phyloP scores from a whole-genome alignment of 108 stramenopile genomes.

The Skeletonema potamos region DNA sequence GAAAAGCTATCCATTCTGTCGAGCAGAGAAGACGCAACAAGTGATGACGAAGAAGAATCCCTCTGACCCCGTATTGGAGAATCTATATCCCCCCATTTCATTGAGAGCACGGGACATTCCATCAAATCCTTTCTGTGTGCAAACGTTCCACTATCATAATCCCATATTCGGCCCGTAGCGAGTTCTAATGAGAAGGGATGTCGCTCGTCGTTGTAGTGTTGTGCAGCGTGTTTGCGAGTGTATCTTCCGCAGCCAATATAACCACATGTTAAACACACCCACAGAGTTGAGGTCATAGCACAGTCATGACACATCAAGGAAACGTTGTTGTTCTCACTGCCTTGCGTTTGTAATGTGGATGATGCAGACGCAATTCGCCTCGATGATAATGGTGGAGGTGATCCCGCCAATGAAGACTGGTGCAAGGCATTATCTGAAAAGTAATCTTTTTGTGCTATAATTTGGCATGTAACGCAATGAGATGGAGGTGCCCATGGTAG shows the following conservation, averaged over 20 bases:
- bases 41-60: conserved; percentile 4
- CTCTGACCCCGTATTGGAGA: background rate
- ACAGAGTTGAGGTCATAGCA: conserved; percentile 77
- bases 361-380: background rate
- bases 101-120: conserved; percentile 65
- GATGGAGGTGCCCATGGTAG: conserved; percentile 58
- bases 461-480: conserved; percentile 66
- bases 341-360: background rate
- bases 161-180: conserved; percentile 94
- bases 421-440: conserved; percentile 1
- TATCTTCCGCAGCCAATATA: conserved; percentile 96
- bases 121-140: conserved; percentile 86
- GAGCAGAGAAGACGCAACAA: background rate
- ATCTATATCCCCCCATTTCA: conserved; percentile 24
- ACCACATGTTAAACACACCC: conserved; percentile 96
- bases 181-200: conserved; percentile 95
- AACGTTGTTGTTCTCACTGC: background rate
- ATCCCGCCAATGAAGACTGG: conserved; percentile 40
- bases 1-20: background rate
- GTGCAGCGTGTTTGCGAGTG: conserved; percentile 80
- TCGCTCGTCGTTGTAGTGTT: conserved; percentile 75
- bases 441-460: conserved; percentile 43
- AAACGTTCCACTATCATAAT: conserved; percentile 83
- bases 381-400: background rate
- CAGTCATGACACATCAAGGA: conserved; percentile 65